Evolutionary conservation across 257 asterid species (phyloP).

Genomic region (Petunia secreta): DNA sequence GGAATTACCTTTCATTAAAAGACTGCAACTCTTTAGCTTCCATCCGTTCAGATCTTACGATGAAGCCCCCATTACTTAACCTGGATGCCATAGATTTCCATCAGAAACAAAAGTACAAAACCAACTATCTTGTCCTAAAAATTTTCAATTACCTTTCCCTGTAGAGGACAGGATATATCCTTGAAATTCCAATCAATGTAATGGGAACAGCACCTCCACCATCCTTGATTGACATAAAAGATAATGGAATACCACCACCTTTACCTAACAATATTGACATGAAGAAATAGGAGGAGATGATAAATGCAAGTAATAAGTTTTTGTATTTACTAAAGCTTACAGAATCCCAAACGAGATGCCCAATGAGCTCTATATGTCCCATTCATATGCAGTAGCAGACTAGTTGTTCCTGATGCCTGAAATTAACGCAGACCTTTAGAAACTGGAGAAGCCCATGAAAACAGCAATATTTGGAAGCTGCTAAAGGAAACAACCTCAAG

Average conservation of each 20-base stretch:
- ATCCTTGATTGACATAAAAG: conserved; percentile 84
- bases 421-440: conserved; percentile 32
- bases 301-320: conserved; percentile 24
- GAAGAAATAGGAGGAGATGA: conserved; percentile 26
- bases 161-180: conserved; percentile 86
- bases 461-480: conserved; percentile 2
- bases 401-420: conserved; percentile 65
- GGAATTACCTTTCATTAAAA: conserved; percentile 63
- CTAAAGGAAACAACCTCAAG: conserved; percentile 62
- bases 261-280: conserved; percentile 58
- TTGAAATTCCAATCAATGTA: conserved; percentile 77
- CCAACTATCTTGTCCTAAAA: neutral
- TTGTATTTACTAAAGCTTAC: conserved; percentile 51
- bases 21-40: conserved; percentile 64
- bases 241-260: conserved; percentile 63
- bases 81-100: conserved; percentile 42
- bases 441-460: neutral
- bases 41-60: conserved; percentile 79
- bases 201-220: conserved; percentile 86
- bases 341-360: conserved; percentile 92
- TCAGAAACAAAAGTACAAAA: conserved; percentile 11
- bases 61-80: conserved; percentile 60
- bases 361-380: conserved; percentile 97
- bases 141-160: conserved; percentile 74
- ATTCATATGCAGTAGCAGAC: conserved; percentile 70